Conservation (phyloP, 441 rosid species). For the Croton setiger region DNA sequence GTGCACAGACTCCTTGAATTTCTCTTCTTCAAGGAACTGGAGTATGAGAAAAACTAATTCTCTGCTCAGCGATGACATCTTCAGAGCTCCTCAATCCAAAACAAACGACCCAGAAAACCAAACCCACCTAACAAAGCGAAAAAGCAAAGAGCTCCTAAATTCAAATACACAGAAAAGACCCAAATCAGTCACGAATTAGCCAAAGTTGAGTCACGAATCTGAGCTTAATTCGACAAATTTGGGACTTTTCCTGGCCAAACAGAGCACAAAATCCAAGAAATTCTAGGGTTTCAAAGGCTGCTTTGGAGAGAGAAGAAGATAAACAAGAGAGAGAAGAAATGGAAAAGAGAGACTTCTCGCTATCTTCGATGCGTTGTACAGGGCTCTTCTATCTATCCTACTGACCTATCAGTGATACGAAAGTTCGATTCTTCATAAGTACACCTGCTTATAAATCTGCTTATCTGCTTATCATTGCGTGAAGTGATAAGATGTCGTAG, state of each 20-base stretch:
- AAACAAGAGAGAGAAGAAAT: conserved; percentile 31
- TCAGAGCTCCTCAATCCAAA: neutral
- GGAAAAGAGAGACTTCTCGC: conserved; percentile 50
- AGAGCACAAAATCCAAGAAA: conserved; percentile 31
- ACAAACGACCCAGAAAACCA: conserved; percentile 14
- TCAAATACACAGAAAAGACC: conserved; percentile 7
- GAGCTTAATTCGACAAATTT: conserved; percentile 21
- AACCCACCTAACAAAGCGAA: neutral
- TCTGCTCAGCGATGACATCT: conserved; percentile 78
- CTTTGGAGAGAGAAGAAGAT: conserved; percentile 24
- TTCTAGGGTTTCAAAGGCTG: conserved; percentile 83
- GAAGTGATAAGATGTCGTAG: conserved; percentile 29
- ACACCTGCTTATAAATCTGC: fast-evolving
- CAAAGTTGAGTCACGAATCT: conserved; percentile 22
- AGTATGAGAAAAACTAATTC: conserved; percentile 91
- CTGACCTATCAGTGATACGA: conserved; percentile 51
- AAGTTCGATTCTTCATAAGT: fast-evolving
- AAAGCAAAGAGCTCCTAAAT: conserved; percentile 7
- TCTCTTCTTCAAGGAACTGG: conserved; percentile 93
- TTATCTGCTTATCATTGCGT: conserved; percentile 20
- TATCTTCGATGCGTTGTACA: conserved; percentile 84
- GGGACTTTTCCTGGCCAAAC: conserved; percentile 10
- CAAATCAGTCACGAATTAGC: conserved; percentile 13
- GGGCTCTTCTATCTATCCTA: conserved; percentile 37
- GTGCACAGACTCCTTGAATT: conserved; percentile 81